Conservation (phyloP, 2,329 filamentous ascomycete species). For the Fusarium odoratissimum region DNA sequence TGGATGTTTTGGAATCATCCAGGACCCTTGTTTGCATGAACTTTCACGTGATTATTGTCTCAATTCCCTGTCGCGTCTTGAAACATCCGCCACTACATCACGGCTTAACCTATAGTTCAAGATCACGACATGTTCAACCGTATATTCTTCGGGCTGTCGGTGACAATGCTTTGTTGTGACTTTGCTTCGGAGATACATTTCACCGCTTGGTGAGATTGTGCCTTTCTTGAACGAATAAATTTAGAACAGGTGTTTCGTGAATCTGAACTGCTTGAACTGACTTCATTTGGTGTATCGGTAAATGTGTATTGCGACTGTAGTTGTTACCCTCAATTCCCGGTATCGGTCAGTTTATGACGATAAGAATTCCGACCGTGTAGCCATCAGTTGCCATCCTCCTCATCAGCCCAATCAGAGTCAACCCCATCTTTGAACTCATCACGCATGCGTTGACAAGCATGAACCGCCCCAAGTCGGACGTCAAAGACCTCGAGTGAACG, state of each 20-base stretch:
- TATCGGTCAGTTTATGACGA: background rate
- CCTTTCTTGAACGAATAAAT: too few species aligned
- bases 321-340: background rate
- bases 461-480: background rate
- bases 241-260: background rate
- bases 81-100: background rate
- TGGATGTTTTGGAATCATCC: conserved; percentile 3
- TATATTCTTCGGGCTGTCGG: background rate
- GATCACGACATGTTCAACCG: background rate
- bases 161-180: too few species aligned
- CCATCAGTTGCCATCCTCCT: background rate
- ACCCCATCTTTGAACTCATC: background rate
- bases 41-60: conserved; percentile 3
- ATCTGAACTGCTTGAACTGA: too few species aligned
- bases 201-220: too few species aligned
- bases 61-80: background rate
- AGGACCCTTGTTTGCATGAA: background rate
- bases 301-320: background rate
- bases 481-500: background rate
- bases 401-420: background rate
- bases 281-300: too few species aligned
- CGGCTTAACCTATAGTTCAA: background rate
- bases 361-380: too few species aligned
- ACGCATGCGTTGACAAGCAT: too few species aligned
- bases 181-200: too few species aligned